Conservation (phyloP, 768 basidiomycete genomes). For the Tricholoma terreum region DNA sequence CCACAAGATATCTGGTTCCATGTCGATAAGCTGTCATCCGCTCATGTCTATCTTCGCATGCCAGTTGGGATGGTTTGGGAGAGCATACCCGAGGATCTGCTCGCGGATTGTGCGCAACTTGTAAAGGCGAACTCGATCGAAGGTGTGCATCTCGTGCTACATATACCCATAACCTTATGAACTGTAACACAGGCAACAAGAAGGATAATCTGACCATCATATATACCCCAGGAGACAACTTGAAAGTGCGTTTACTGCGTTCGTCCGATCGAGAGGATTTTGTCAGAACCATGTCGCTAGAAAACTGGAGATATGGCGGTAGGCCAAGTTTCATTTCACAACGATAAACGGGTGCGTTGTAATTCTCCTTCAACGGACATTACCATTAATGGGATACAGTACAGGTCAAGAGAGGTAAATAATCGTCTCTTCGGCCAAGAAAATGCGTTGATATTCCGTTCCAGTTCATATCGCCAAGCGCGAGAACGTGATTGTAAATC, state of each 20-base stretch:
- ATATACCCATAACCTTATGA: conserved; percentile 1
- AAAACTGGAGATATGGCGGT: conserved; percentile 99
- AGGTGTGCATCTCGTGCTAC: conserved; percentile 42
- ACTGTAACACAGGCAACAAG: conserved; percentile 77
- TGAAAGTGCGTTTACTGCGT: conserved; percentile 59
- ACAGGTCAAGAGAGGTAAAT: conserved; percentile 77
- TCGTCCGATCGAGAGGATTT: not conserved
- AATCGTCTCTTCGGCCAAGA: not conserved
- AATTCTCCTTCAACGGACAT: no score
- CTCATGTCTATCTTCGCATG: conserved; percentile 95
- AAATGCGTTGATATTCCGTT: conserved; percentile 1
- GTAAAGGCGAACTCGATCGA: conserved; percentile 99
- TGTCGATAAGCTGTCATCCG: conserved; percentile 96
- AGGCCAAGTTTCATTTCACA: conserved; percentile 94
- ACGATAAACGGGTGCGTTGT: conserved; percentile 69
- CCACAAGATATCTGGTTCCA: conserved; percentile 93
- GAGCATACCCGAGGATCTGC: conserved; percentile 70
- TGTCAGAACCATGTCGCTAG: conserved; percentile 33
- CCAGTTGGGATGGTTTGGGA: conserved; percentile 84
- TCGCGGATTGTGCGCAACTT: conserved; percentile 88
- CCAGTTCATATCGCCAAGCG: conserved; percentile 76
- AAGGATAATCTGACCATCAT: conserved; percentile 92
- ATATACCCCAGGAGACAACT: conserved; percentile 88
- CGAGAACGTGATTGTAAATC: conserved; percentile 88
- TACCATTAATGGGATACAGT: not conserved